phyloP scores from a whole-genome alignment of 768 basidiomycete genomes.

The Boletus sp. region DNA sequence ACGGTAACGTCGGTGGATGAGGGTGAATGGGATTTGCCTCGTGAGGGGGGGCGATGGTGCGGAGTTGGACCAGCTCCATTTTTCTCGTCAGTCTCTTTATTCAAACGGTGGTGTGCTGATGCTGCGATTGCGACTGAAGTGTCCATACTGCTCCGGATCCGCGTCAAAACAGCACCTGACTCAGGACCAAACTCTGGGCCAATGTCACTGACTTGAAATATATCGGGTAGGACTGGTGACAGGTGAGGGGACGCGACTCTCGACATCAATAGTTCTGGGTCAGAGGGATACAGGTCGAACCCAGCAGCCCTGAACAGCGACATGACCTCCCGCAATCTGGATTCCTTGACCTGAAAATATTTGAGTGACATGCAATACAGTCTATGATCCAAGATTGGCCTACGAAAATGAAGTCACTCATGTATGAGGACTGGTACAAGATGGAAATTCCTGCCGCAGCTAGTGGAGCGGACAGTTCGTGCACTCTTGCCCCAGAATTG shows the following conservation, averaged over 20 bases:
- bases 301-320: conserved; percentile 57
- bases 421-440: conserved; percentile 79
- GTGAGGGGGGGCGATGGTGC: conserved; percentile 20
- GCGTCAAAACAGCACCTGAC: conserved; percentile 48
- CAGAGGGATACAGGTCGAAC: conserved; percentile 60
- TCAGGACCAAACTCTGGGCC: conserved; percentile 32
- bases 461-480: conserved; percentile 73
- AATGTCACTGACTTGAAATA: conserved; percentile 30
- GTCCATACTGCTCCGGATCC: conserved; percentile 42
- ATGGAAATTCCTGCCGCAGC: conserved; percentile 79
- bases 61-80: background rate
- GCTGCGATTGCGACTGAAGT: conserved; percentile 20
- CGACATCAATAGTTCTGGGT: conserved; percentile 36
- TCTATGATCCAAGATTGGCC: conserved; percentile 24
- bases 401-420: conserved; percentile 81
- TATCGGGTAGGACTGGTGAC: conserved; percentile 32
- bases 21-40: conserved; percentile 51
- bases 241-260: conserved; percentile 32
- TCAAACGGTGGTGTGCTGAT: conserved; percentile 7
- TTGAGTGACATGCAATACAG: background rate
- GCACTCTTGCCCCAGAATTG: conserved; percentile 68
- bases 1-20: conserved; percentile 58
- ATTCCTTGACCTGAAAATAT: conserved; percentile 58
- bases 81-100: conserved; percentile 4
- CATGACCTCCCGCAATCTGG: conserved; percentile 62